Conservation (phyloP, 2,329 filamentous ascomycete species). For the Fusarium subtropicale region DNA sequence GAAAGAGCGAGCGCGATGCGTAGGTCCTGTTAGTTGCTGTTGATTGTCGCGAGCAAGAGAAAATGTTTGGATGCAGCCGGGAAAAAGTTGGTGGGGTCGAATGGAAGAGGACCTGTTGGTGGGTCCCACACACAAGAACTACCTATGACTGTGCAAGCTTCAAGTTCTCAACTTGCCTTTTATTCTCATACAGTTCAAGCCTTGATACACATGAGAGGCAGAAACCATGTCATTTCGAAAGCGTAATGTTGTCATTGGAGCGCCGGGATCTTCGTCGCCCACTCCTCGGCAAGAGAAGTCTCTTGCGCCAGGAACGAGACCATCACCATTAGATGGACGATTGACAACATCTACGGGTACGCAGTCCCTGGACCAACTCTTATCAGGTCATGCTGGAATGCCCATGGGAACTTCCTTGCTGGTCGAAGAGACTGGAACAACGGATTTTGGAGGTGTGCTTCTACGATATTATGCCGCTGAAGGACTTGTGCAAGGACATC, state of each 20-base stretch:
- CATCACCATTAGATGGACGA: slow-evolving; percentile 89
- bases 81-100: slow-evolving; percentile 41
- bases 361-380: slow-evolving; percentile 81
- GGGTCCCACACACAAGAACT: slow-evolving; percentile 26
- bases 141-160: neutral
- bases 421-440: slow-evolving; percentile 90
- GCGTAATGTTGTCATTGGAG: slow-evolving; percentile 64
- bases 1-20: too few relatives aligned
- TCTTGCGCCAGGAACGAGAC: slow-evolving; percentile 69
- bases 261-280: slow-evolving; percentile 41
- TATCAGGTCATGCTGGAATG: slow-evolving; percentile 88
- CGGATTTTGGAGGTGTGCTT: slow-evolving; percentile 88
- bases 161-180: neutral
- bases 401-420: slow-evolving; percentile 84
- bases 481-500: slow-evolving; percentile 90
- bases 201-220: neutral
- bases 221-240: slow-evolving; percentile 68
- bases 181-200: neutral
- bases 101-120: slow-evolving; percentile 9
- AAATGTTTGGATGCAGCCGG: slow-evolving; percentile 40
- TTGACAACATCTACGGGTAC: slow-evolving; percentile 93
- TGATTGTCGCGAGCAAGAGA: slow-evolving; percentile 31
- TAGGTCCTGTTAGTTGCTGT: neutral
- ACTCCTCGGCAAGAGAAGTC: slow-evolving; percentile 51
- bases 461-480: slow-evolving; percentile 92